Evolutionary conservation across 2,329 filamentous ascomycete genomes (phyloP).

Genomic region (Aspergillus fijiensis): DNA sequence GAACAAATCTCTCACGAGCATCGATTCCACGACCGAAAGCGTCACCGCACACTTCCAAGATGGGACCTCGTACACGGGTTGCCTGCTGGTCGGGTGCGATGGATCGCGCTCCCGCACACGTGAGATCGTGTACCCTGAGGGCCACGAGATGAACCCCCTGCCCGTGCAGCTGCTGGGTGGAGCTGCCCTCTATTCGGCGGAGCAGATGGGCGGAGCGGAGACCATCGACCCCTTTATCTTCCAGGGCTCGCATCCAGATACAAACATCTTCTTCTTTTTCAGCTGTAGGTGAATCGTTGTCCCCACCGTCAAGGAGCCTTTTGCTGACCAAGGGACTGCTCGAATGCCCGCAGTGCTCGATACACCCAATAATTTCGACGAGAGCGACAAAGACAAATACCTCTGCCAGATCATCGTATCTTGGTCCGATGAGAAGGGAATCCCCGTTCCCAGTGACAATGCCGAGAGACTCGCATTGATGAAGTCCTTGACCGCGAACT

Average conservation of each 20-base stretch:
- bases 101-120: slow-evolving; percentile 50
- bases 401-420: slow-evolving; percentile 53
- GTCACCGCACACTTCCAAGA: slow-evolving; percentile 52
- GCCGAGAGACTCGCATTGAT: slow-evolving; percentile 45
- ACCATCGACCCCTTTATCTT: slow-evolving; percentile 56
- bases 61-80: slow-evolving; percentile 43
- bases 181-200: slow-evolving; percentile 43
- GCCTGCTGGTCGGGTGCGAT: slow-evolving; percentile 53
- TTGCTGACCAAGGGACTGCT: neutral
- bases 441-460: slow-evolving; percentile 44
- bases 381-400: slow-evolving; percentile 38
- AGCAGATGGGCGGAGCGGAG: slow-evolving; percentile 45
- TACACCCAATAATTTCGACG: slow-evolving; percentile 45
- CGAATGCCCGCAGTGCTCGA: slow-evolving; percentile 45
- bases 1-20: slow-evolving; percentile 36
- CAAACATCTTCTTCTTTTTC: slow-evolving; percentile 55
- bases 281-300: slow-evolving; percentile 41
- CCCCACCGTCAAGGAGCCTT: neutral
- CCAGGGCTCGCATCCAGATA: slow-evolving; percentile 54
- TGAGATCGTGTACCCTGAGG: slow-evolving; percentile 27
- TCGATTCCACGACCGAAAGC: slow-evolving; percentile 35
- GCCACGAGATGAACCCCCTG: slow-evolving; percentile 39
- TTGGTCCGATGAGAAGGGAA: slow-evolving; percentile 46
- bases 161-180: slow-evolving; percentile 53
- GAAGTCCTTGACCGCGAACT: slow-evolving; percentile 45